A percentile compares a stretch with the other conserved stretches of the same genome.
These are phyloP conservation scores for Pythium diclinum DNA, from an alignment of 352 stramenopile species.

Conservation along the genomic window DNA sequence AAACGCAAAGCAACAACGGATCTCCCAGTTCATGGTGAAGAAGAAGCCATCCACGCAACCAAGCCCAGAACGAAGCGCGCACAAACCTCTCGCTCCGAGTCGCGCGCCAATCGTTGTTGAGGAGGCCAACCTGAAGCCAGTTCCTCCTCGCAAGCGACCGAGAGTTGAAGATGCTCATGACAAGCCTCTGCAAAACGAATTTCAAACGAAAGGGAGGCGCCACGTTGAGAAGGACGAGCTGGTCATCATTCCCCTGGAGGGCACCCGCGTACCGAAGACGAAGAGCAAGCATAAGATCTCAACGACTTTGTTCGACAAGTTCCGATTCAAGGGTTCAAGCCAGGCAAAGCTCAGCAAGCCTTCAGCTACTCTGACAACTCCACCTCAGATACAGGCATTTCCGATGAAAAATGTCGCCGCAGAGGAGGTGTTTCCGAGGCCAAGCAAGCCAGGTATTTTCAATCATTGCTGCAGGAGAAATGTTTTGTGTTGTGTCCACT, in stretches of 20 bases:
- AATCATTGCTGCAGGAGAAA: not conserved
- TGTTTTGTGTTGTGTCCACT: not conserved
- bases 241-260: not conserved
- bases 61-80: not conserved
- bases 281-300: not conserved
- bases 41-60: conserved; percentile 1
- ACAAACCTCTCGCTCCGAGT: not conserved
- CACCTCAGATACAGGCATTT: not conserved
- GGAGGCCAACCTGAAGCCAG: not conserved
- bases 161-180: not conserved
- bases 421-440: not conserved
- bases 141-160: not conserved
- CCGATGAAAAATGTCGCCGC: not conserved
- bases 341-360: not conserved
- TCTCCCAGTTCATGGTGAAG: conserved; percentile 20
- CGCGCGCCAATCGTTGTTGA: not conserved
- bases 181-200: not conserved
- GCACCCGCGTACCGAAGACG: not conserved
- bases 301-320: conserved; percentile 17
- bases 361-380: not conserved
- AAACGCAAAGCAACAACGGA: conserved; percentile 21
- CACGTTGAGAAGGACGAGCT: not conserved
- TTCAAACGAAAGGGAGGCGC: not conserved
- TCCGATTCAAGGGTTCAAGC: conserved; percentile 14
- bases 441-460: not conserved